Base-by-base conservation (phyloP, 352 stramenopile species). In the Phytophthora gonapodyides region DNA sequence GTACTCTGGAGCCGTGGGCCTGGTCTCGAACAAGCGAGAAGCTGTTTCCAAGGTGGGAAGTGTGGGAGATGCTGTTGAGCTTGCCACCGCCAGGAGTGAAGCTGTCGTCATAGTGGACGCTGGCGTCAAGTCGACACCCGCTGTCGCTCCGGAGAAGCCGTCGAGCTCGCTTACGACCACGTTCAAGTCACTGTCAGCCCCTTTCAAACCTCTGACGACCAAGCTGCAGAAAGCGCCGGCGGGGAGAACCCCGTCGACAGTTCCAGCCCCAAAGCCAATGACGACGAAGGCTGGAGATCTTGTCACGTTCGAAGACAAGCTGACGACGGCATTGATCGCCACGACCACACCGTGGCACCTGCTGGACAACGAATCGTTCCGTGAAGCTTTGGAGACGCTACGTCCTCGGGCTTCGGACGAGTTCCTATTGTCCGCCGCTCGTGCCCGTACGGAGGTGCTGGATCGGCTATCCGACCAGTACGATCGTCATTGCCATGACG, bases 351-450 rank as follows among this genome's bases (percentile, higher is more conserved):
- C 67, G 0, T 79, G 67, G 67, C 52, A 31, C 2, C 50, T 79
- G 19, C 27, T 79, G 11, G 71, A 79, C 45, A 68, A 74, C 37
- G 17, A n/a, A 9, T 21, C 61, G 5, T 79, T 79, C 49, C 59
- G 42, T 24, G 43, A 69, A 16, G 71, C 67, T 1, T 65, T 79
- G 48, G 46, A 58, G 16, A 44, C 40, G 7, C 27, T 79, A 27
- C 51, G 43, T 17, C 47, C 58, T 27, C 24, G 24, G 7, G 16
- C 52, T 8, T 50, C 47, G 5, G 33, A n/a, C 16, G 59, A 62
- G 17, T 76, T 67, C 44, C 63, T 64, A n/a, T 61, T 79, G 58
- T 72, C 67, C 12, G 52, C 67, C 2, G 30, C 47, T 53, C 63
- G 52, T 34, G 71, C 67, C 38, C 55, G 59, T 0, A 63, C 42